Evolutionary conservation across 2,329 filamentous ascomycete species (phyloP).

Genomic region (Huntiella abstrusa): DNA sequence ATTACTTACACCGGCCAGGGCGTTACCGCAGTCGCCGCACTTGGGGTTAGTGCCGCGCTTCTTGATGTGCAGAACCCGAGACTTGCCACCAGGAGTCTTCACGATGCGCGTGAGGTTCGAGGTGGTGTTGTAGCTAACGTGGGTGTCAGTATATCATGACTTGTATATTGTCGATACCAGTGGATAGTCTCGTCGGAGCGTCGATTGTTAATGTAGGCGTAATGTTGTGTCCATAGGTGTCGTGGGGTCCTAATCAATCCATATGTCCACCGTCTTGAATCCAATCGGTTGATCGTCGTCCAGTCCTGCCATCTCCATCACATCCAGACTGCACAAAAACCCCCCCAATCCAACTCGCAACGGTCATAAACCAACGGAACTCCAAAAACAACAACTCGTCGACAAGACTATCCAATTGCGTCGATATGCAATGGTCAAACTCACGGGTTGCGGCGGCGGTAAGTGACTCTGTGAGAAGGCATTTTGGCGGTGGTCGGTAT

Average conservation of each 20-base stretch:
- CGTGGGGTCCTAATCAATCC: not conserved
- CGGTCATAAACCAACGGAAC: no score
- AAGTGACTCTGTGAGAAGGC: conserved; percentile 40
- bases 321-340: no score
- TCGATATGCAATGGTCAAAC: conserved; percentile 19
- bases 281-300: not conserved
- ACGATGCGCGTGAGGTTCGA: conserved; percentile 93
- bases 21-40: conserved; percentile 97
- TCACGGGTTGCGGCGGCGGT: conserved; percentile 67
- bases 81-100: conserved; percentile 91
- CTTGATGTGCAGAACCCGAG: conserved; percentile 97
- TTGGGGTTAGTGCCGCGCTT: conserved; percentile 97
- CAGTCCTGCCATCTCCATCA: not conserved
- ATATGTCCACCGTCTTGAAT: not conserved
- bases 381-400: no score
- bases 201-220: no score
- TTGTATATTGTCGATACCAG: no score
- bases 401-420: no score
- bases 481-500: conserved; percentile 32
- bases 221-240: not conserved
- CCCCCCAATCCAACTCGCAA: no score
- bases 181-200: no score
- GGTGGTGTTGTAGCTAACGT: conserved; percentile 78
- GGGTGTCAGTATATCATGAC: no score
- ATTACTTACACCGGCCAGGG: conserved; percentile 86